Base-by-base conservation (phyloP, 2,329 filamentous ascomycete species). In the Aureobasidium subglaciale region DNA sequence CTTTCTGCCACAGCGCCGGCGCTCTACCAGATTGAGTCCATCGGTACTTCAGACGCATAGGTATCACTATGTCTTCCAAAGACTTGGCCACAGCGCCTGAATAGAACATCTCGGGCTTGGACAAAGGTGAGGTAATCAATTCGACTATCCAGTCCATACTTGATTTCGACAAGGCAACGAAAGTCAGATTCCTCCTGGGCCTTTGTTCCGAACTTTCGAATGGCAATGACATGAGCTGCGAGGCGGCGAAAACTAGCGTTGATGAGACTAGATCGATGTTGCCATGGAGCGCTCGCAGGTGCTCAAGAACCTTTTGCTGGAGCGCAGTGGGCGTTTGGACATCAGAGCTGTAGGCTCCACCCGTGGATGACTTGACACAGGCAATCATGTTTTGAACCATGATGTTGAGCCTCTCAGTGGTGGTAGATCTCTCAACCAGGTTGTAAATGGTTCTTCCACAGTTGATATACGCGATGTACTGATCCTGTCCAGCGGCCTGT, bases 141-240 rank as follows among this genome's bases (percentile, higher is more conserved):
- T 71, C 73, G 60, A 87, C 78, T 2, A 95, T 70, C 42, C 90
- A 80, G 2, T 78, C 74, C 79, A 96, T 93, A 57, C 86, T 84
- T 18, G 82, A 82, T 68, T 93, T 95, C 1, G 91, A 90, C 65
- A 97, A 81, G 30, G 93, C 92, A 55, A 99, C 84, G 66, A 90
- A 97, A 0, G 90, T 95, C 6, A 89, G 87, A 56, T 83, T 83
- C 49, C 65, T 66, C 55, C 64, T 68, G 16, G 59, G 58, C 10
- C 61, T 56, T 1, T 59, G 50, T 9, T 57, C 62, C 5, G 59
- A 57, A 15, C 65, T 64, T 0, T 75, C 70, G 62, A 88, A 91
- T 1, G 89, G 86, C 30, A 95, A 74, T 2, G 82, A 79, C 8
- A 84, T 79, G 58, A 95, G 83, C 48, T 87, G 81, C 1, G 89